A percentile compares a stretch with the other conserved stretches of the same genome.
Evolutionary conservation across 306 rosid genomes (phyloP).

Genomic region (Pterocarpus santalinus): DNA sequence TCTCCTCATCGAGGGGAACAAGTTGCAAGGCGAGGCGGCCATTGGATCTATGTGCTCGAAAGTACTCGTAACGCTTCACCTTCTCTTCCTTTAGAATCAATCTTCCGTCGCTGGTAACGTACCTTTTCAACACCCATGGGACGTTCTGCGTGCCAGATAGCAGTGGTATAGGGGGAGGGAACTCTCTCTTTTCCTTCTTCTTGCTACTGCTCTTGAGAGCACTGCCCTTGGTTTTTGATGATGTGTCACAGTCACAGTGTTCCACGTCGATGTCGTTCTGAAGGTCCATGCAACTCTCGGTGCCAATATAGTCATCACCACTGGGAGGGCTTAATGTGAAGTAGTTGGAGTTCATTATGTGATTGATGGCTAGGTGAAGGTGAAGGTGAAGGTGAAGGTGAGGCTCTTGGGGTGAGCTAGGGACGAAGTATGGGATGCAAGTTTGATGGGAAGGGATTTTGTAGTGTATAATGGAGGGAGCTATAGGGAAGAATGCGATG

Average conservation of each 20-base stretch:
- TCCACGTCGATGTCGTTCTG: neutral
- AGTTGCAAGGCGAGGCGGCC: slow-evolving; percentile 80
- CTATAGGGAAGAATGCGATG: no score
- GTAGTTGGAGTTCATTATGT: no score
- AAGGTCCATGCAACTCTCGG: slow-evolving; percentile 71
- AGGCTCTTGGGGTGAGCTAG: no score
- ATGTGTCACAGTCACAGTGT: no score
- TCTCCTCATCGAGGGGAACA: slow-evolving; percentile 48
- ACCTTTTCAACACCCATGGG: slow-evolving; percentile 74
- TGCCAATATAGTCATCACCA: slow-evolving; percentile 63
- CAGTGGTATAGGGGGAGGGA: slow-evolving; percentile 73
- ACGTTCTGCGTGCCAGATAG: slow-evolving; percentile 68
- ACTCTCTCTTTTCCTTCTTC: slow-evolving; percentile 36
- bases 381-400: no score
- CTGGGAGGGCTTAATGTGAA: no score
- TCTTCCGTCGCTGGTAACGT: slow-evolving; percentile 70
- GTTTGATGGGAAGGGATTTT: no score
- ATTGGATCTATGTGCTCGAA: slow-evolving; percentile 67
- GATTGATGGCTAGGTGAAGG: no score
- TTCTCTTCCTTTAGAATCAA: slow-evolving; percentile 71
- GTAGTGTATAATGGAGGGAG: no score
- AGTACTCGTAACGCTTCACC: slow-evolving; percentile 64
- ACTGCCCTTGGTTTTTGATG: neutral
- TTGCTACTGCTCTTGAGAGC: neutral
- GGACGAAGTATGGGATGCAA: no score